Conservation (phyloP, 2,329 filamentous ascomycete species). For the Teratosphaeria gauchensis region DNA sequence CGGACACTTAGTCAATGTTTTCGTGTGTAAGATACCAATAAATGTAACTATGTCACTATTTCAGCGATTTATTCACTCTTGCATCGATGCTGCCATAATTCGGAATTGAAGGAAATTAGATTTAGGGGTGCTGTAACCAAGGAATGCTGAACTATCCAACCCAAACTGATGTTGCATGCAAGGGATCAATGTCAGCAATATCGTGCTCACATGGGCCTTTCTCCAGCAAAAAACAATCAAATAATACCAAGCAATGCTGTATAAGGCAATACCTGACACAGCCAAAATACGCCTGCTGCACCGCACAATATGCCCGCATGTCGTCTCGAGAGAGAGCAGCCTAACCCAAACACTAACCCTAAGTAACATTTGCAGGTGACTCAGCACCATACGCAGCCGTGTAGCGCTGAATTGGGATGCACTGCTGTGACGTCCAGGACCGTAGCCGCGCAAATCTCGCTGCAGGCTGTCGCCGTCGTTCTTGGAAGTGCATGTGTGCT, state of each 20-base stretch:
- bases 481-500: neutral
- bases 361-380: neutral
- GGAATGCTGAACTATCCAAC: neutral
- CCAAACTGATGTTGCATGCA: too few relatives aligned
- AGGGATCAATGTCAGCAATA: too few relatives aligned
- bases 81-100: neutral
- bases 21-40: neutral
- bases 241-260: neutral
- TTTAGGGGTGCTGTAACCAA: neutral
- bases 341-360: neutral
- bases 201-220: too few relatives aligned
- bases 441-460: too few relatives aligned
- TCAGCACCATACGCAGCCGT: too few relatives aligned
- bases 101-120: neutral
- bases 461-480: too few relatives aligned
- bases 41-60: neutral
- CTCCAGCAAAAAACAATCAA: neutral
- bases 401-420: too few relatives aligned
- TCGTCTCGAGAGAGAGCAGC: neutral
- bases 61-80: neutral
- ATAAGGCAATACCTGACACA: too few relatives aligned
- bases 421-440: too few relatives aligned
- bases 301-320: too few relatives aligned
- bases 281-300: too few relatives aligned
- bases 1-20: neutral